Percentiles rank a stretch among this genome's conserved stretches.
Conservation (phyloP, 163 green algal genomes). For the Coccomyxa subellipsoidea region DNA sequence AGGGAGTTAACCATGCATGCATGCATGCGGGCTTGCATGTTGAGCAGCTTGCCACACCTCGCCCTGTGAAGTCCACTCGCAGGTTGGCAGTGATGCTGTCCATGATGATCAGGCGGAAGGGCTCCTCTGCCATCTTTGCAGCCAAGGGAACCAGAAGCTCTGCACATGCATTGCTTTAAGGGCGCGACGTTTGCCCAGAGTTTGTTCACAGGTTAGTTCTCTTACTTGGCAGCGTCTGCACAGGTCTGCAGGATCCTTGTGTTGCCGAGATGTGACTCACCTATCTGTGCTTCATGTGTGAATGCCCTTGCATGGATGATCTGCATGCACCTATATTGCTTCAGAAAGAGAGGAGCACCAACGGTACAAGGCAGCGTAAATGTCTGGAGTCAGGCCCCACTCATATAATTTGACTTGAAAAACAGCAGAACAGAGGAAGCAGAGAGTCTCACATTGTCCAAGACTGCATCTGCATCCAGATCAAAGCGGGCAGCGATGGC, state of each 20-base stretch:
- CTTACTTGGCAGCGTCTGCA: too few relatives aligned
- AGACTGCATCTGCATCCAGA: conserved; percentile 81
- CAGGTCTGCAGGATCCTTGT: too few relatives aligned
- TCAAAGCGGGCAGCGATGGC: conserved; percentile 86
- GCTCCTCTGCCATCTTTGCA: conserved; percentile 86
- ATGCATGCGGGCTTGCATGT: background rate
- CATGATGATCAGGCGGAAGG: conserved; percentile 57
- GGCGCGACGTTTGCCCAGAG: too few relatives aligned
- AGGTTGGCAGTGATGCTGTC: conserved; percentile 86
- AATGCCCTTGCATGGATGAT: conserved; percentile 79
- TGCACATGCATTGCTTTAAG: conserved; percentile 19
- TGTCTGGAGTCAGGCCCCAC: too few relatives aligned
- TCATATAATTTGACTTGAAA: too few relatives aligned
- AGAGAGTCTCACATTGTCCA: conserved; percentile 69
- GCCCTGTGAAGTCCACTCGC: conserved; percentile 73
- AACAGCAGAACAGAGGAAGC: background rate
- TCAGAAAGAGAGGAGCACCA: too few relatives aligned
- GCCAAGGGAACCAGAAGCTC: conserved; percentile 65
- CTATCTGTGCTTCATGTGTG: conserved; percentile 86
- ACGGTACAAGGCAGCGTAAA: too few relatives aligned
- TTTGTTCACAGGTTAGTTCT: too few relatives aligned
- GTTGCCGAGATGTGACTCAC: too few relatives aligned
- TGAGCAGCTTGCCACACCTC: conserved; percentile 17
- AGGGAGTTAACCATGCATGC: too few relatives aligned
- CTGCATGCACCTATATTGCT: conserved; percentile 43